These are phyloP conservation scores for Ceriops tagal DNA, from an alignment of 345 rosid species.

Conservation along the genomic window DNA sequence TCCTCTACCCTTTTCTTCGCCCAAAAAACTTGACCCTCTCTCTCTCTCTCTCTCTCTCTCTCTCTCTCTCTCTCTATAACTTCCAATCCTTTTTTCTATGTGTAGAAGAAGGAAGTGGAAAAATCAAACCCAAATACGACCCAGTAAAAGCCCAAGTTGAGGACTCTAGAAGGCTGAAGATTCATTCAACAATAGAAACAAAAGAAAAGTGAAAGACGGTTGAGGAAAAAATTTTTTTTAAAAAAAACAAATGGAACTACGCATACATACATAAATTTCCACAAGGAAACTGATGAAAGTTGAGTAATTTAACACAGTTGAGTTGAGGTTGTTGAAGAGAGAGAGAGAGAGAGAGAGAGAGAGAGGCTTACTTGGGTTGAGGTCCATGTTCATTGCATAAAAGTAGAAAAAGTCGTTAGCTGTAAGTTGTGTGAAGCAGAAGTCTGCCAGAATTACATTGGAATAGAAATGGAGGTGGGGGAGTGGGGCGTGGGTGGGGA, in stretches of 20 bases:
- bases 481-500: no score
- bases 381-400: not conserved
- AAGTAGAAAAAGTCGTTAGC: not conserved
- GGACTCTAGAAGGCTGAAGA: not conserved
- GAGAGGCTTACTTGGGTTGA: not conserved
- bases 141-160: conserved; percentile 33
- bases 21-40: conserved; percentile 40
- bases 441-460: not conserved
- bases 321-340: conserved; percentile 29
- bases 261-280: no score
- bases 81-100: not conserved
- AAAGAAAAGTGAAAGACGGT: conserved; percentile 5
- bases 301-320: conserved; percentile 6
- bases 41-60: no score
- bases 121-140: conserved; percentile 52
- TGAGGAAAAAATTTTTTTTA: not conserved
- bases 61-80: not conserved
- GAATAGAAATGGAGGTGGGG: no score
- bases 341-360: conserved; percentile 22
- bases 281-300: not conserved
- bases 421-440: conserved; percentile 10
- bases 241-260: not conserved
- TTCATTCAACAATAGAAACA: conserved; percentile 18
- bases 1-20: conserved; percentile 14
- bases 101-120: conserved; percentile 23